phyloP scores from a whole-genome alignment of 1,284 basidiomycete species.

The Ceratobasidium sp. region DNA sequence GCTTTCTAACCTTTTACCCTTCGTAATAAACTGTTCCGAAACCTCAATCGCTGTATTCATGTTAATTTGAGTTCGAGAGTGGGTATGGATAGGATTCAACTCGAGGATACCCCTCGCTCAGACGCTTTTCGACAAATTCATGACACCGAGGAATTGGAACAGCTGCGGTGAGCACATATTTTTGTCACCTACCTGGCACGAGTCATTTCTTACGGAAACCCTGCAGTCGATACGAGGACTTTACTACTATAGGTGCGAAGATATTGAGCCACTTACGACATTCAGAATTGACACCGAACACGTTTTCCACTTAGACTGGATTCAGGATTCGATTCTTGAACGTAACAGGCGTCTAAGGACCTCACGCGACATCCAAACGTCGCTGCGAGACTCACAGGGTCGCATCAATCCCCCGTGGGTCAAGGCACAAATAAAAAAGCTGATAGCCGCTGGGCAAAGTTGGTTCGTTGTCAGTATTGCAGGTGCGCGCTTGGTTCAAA shows the following conservation, averaged over 20 bases:
- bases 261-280: slow-evolving; percentile 19
- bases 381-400: slow-evolving; percentile 60
- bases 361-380: slow-evolving; percentile 56
- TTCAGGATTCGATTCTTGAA: slow-evolving; percentile 91
- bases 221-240: slow-evolving; percentile 71
- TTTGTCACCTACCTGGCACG: neutral
- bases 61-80: neutral
- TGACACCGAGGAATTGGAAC: slow-evolving; percentile 52
- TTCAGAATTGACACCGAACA: slow-evolving; percentile 28
- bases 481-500: slow-evolving; percentile 61
- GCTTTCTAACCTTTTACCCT: no score
- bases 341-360: slow-evolving; percentile 74
- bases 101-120: slow-evolving; percentile 29
- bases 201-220: neutral
- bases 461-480: slow-evolving; percentile 85
- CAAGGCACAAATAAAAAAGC: slow-evolving; percentile 66
- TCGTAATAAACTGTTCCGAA: no score
- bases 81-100: slow-evolving; percentile 15
- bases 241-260: slow-evolving; percentile 73
- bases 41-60: neutral
- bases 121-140: slow-evolving; percentile 35
- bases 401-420: slow-evolving; percentile 62
- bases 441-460: slow-evolving; percentile 60
- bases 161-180: slow-evolving; percentile 50
- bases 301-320: slow-evolving; percentile 73